Conservation (phyloP, 257 asterid genomes). For the Pogostemon cablin region DNA sequence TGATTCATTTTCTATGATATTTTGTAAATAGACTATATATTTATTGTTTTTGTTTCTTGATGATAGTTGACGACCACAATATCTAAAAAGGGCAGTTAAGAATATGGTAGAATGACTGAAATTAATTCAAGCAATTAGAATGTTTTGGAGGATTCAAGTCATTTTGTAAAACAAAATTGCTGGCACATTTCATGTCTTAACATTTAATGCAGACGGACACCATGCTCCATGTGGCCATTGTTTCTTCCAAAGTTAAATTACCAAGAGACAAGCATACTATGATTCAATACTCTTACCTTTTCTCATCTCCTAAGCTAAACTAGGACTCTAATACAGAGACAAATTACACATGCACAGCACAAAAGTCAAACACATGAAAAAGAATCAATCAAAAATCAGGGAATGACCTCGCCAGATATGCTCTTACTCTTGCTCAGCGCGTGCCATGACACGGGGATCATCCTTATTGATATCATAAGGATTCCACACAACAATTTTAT, state of each 20-base stretch:
- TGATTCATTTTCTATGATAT: too few relatives aligned
- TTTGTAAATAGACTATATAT: neutral
- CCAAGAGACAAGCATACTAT: too few relatives aligned
- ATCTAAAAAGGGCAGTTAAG: too few relatives aligned
- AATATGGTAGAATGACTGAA: too few relatives aligned
- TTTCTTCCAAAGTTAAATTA: too few relatives aligned
- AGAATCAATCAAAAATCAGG: neutral
- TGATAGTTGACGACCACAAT: neutral
- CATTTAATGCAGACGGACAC: neutral
- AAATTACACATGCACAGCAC: neutral
- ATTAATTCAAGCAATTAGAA: too few relatives aligned
- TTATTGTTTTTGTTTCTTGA: neutral
- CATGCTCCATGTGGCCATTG: too few relatives aligned
- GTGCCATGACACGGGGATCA: conserved; percentile 70
- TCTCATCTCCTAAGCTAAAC: too few relatives aligned
- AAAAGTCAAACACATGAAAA: neutral
- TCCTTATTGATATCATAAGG: conserved; percentile 72
- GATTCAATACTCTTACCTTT: too few relatives aligned
- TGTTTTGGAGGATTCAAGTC: too few relatives aligned
- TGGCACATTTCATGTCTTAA: neutral
- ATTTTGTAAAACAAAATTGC: too few relatives aligned
- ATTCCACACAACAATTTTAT: conserved; percentile 79
- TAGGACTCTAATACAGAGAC: too few relatives aligned
- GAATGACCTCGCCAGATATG: neutral
- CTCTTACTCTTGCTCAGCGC: conserved; percentile 52